phyloP scores from a whole-genome alignment of 345 rosid genomes.

The Nephelium lappaceum region DNA sequence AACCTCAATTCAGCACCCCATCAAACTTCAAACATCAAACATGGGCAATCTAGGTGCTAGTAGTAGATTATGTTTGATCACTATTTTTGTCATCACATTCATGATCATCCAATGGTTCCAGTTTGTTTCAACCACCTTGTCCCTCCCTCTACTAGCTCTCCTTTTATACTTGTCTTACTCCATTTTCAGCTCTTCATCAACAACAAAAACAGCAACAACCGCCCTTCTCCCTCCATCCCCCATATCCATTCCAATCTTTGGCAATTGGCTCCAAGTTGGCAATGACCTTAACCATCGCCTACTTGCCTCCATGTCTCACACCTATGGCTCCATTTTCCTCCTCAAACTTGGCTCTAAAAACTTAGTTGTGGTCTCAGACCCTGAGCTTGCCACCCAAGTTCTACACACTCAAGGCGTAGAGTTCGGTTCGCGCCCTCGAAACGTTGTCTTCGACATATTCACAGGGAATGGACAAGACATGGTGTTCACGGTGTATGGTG shows the following conservation, averaged over 20 bases:
- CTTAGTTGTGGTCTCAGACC: slow-evolving; percentile 51
- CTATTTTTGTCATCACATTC: background rate
- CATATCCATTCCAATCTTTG: slow-evolving; percentile 50
- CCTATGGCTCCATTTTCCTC: slow-evolving; percentile 48
- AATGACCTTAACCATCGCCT: slow-evolving; percentile 62
- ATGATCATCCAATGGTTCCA: background rate
- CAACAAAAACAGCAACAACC: background rate
- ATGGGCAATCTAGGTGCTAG: background rate
- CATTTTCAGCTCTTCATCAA: slow-evolving; percentile 12
- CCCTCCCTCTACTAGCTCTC: slow-evolving; percentile 6
- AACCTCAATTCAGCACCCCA: background rate
- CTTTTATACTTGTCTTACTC: background rate
- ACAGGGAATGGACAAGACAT: slow-evolving; percentile 69
- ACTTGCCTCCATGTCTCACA: slow-evolving; percentile 49
- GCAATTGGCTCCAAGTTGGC: slow-evolving; percentile 71
- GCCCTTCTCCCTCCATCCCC: slow-evolving; percentile 50
- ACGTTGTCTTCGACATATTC: slow-evolving; percentile 64
- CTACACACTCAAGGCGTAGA: slow-evolving; percentile 64
- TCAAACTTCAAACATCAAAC: background rate
- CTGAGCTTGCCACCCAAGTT: slow-evolving; percentile 55
- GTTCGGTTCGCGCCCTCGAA: slow-evolving; percentile 65
- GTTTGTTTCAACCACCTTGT: slow-evolving; percentile 1
- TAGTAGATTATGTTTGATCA: background rate
- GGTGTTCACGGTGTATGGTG: slow-evolving; percentile 70
- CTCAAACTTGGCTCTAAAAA: slow-evolving; percentile 55